Conservation (phyloP, 495 filamentous ascomycete genomes). For the Hyaloscypha finlandica region DNA sequence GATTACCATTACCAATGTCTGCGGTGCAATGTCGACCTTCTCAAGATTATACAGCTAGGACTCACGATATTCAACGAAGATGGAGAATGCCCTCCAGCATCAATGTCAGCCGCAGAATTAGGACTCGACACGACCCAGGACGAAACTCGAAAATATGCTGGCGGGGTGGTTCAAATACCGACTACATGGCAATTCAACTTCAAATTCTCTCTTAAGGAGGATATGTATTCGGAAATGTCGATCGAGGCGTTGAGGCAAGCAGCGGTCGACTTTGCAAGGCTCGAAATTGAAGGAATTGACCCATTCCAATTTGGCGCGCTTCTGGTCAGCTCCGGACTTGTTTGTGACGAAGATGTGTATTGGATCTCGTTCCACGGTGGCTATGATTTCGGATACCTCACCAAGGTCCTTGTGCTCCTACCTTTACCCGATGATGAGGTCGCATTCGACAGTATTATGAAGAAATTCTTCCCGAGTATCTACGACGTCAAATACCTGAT, state of each 20-base stretch:
- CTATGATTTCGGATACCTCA: conserved; percentile 96
- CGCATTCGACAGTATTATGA: conserved; percentile 81
- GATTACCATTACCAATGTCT: conserved; percentile 99
- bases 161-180: conserved; percentile 65
- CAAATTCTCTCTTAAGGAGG: conserved; percentile 86
- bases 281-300: conserved; percentile 89
- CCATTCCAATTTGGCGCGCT: conserved; percentile 84
- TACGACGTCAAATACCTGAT: conserved; percentile 98
- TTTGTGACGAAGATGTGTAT: conserved; percentile 82
- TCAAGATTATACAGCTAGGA: conserved; percentile 96
- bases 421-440: conserved; percentile 83
- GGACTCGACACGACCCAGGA: conserved; percentile 45
- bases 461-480: conserved; percentile 86
- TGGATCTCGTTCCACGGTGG: conserved; percentile 99
- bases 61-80: conserved; percentile 88
- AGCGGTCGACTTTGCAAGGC: conserved; percentile 82
- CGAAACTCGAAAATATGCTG: conserved; percentile 44
- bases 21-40: conserved; percentile 92
- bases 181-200: conserved; percentile 99
- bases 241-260: conserved; percentile 84
- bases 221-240: conserved; percentile 95
- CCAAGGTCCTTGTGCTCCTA: conserved; percentile 83
- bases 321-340: conserved; percentile 86
- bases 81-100: conserved; percentile 78
- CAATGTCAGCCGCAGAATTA: conserved; percentile 51